Base-by-base conservation (phyloP, 331 rosid species). In the Spiraea crenata region DNA sequence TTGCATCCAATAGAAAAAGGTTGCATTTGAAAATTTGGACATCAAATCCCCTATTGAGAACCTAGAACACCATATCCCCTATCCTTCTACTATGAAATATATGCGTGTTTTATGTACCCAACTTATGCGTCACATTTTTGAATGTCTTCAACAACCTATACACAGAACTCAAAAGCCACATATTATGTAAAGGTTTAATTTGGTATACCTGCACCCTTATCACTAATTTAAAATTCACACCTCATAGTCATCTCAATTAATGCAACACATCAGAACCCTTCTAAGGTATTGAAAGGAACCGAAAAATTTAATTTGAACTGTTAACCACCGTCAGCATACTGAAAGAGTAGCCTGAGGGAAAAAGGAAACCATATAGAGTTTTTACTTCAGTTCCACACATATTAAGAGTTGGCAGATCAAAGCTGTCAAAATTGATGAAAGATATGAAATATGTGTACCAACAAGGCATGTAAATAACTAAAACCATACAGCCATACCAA, bases 401-500 rank as follows among this genome's bases (percentile, higher is more conserved):
- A 42, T 45, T 57, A 57, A 41, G 46, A 70, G 34, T 59, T 64
- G 15, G 35, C 34, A 56, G 67, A 70, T 17, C 54, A 16, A 57
- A 34, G 46, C 15, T 0, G 15, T 40, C 42, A 41, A 6, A 62
- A 62, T 66, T 31, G 47, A 42, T 54, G 6, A 25, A 45, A 38
- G 51, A 41, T 7, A 13, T 17, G 51, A 62, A 15, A 63, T 20
- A 2, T 41, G 54, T 25, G 40, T 20, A 50, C 63, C 63, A 63
- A 62, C 55, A 69, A 69, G 62, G 55, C 34, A 9, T 14, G 60
- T 7, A 50, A 25, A 73, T 11, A 57, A 49, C 71, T 59, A 51
- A 69, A 15, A 73, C 56, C 16, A 44, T 34, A 63, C 47, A 16
- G 46, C 35, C n/a, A 57, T 49, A 63, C 71, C 45, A 63, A 31